These are phyloP conservation scores for Fusarium verrucosum DNA, from an alignment of 2,329 filamentous ascomycete genomes.

Conservation along the genomic window DNA sequence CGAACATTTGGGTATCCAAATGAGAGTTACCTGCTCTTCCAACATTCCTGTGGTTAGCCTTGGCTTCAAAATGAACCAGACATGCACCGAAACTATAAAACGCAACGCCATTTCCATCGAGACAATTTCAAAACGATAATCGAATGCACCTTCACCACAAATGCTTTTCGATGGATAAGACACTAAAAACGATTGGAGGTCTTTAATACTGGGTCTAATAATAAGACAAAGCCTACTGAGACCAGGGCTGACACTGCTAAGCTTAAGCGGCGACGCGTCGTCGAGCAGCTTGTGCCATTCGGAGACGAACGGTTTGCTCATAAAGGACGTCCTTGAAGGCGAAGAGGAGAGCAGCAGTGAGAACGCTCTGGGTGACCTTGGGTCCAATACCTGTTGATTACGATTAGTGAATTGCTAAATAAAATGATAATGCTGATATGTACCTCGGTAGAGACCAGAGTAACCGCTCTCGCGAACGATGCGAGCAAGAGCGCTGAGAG, in stretches of 20 bases:
- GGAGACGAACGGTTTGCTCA: conserved; percentile 76
- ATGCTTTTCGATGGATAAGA: conserved; percentile 23
- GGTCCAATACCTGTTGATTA: conserved; percentile 79
- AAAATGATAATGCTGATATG: conserved; percentile 43
- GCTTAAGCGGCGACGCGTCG: conserved; percentile 51
- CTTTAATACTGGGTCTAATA: conserved; percentile 15
- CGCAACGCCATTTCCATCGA: conserved; percentile 26
- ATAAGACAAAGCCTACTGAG: not conserved
- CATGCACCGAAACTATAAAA: conserved; percentile 12
- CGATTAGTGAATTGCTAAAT: conserved; percentile 7
- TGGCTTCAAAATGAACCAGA: conserved; percentile 8
- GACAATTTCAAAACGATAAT: conserved; percentile 15
- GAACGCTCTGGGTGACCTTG: conserved; percentile 95
- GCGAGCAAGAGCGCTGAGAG: conserved; percentile 78
- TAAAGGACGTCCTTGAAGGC: conserved; percentile 98
- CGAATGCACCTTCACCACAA: conserved; percentile 24
- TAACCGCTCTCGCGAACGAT: conserved; percentile 93
- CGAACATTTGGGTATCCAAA: conserved; percentile 44
- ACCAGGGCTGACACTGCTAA: conserved; percentile 10
- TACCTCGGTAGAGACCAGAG: conserved; percentile 89
- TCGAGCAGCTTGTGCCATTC: conserved; percentile 56
- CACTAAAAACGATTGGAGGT: conserved; percentile 11
- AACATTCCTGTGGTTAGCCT: conserved; percentile 8
- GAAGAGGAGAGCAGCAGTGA: conserved; percentile 95
- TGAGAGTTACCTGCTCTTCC: conserved; percentile 25